Evolutionary conservation across 108 stramenopile species (phyloP).

Genomic region (Cyclotella atomus): DNA sequence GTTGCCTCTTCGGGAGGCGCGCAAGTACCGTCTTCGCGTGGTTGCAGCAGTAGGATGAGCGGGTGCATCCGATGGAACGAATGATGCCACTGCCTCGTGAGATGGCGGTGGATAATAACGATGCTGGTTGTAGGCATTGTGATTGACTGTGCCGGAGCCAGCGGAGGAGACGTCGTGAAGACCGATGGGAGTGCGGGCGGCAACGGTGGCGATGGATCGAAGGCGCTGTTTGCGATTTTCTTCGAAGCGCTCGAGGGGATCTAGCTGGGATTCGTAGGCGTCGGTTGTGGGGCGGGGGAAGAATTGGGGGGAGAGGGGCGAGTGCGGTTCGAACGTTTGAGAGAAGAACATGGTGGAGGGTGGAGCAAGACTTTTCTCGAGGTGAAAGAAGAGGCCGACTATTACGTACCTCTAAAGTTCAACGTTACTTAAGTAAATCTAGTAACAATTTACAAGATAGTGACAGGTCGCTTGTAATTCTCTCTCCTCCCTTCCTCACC

Average conservation of each 20-base stretch:
- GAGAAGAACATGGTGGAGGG: slow-evolving; percentile 17
- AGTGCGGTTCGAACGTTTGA: slow-evolving; percentile 23
- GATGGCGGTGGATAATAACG: slow-evolving; percentile 38
- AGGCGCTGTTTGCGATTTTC: slow-evolving; percentile 31
- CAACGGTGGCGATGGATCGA: slow-evolving; percentile 28
- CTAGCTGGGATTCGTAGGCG: slow-evolving; percentile 36
- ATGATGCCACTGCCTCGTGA: neutral
- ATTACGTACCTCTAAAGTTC: too few relatives aligned
- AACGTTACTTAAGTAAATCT: too few relatives aligned
- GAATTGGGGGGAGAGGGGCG: slow-evolving; percentile 30
- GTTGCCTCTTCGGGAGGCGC: neutral
- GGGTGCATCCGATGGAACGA: neutral
- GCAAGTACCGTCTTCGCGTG: neutral
- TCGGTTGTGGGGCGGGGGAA: slow-evolving; percentile 41
- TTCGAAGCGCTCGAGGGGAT: slow-evolving; percentile 34
- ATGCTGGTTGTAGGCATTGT: slow-evolving; percentile 17
- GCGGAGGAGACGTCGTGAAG: neutral
- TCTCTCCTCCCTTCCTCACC: too few relatives aligned
- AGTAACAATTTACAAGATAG: too few relatives aligned
- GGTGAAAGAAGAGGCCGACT: too few relatives aligned
- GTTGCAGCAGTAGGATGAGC: neutral
- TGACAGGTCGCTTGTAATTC: too few relatives aligned
- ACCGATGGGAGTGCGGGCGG: slow-evolving; percentile 26
- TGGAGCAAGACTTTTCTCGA: too few relatives aligned
- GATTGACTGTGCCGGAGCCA: neutral